phyloP scores from a whole-genome alignment of 768 basidiomycete species.

The Tubosaeta brunneosetosa region DNA sequence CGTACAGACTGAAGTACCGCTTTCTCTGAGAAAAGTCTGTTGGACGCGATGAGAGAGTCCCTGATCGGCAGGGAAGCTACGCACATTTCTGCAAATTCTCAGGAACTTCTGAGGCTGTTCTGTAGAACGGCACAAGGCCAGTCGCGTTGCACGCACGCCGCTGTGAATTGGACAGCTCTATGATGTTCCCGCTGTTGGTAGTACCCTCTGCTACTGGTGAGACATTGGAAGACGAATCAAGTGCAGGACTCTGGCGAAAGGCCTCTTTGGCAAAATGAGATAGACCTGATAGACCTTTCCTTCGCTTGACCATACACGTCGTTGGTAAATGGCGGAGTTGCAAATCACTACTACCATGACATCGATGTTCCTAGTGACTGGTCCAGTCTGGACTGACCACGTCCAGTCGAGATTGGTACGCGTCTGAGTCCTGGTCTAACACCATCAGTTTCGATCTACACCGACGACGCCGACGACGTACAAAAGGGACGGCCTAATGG shows the following conservation, averaged over 20 bases:
- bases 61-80: neutral
- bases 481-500: constrained; percentile 4
- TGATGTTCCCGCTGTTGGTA: constrained; percentile 8
- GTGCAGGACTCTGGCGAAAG: constrained; percentile 23
- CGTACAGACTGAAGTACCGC: constrained; percentile 76
- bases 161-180: constrained; percentile 26
- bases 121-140: constrained; percentile 70
- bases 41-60: constrained; percentile 1
- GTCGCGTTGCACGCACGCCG: constrained; percentile 58
- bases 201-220: neutral
- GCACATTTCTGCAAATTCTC: constrained; percentile 78
- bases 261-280: constrained; percentile 40
- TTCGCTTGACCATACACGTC: constrained; percentile 37
- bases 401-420: neutral
- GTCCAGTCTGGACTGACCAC: neutral
- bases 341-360: neutral
- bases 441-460: constrained; percentile 7
- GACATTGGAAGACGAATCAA: constrained; percentile 5
- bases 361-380: neutral
- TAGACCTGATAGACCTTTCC: constrained; percentile 38
- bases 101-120: constrained; percentile 62
- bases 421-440: constrained; percentile 2
- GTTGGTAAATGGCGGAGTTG: constrained; percentile 6
- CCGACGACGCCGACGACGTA: constrained; percentile 4
- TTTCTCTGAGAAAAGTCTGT: constrained; percentile 84